Evolutionary conservation across 2,329 filamentous ascomycete species (phyloP), one percentile per base, ranked within the genome.

Genomic region (Emergomyces africanus): DNA sequence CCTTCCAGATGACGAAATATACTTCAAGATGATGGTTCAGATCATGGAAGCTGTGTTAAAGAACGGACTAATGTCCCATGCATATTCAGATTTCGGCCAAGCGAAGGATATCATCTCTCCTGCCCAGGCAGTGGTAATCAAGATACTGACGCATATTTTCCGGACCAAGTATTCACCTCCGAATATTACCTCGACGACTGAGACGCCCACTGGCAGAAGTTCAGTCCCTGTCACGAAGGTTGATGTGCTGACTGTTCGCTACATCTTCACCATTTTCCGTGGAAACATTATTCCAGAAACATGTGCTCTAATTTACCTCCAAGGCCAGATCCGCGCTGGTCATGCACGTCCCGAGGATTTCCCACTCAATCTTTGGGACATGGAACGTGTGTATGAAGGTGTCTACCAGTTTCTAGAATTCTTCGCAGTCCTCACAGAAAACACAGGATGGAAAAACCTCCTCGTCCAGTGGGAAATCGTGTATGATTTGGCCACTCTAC

Each of bases 101-200:
- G 87, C 89, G 10, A 96, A 96, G 72, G 92, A 96, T 68, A 96
- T 96, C 62, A 95, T 96, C 57, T 96, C 90, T 12, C 92, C 92
- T 0, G 91, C 91, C 1, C 92, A 97, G 73, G 94, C 91, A 0
- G 90, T 96, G 28, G 85, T 97, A 37, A 84, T 97, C 67, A 90
- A 95, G 62, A 83, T 96, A 8, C 82, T 96, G 62, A 95, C 89
- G 41, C 89, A 91, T 70, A 91, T 96, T 72, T 94, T 95, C 74
- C 84, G 90, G 48, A 80, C 82, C 28, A 81, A 78, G 63, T 78
- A 79, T 68, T 78, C 75, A 2, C 72, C 81, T 68, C 69, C 76
- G 63, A 65, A 74, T 64, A 60, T 75, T 66, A 61, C 75, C 70
- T 65, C 82, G 74, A 67, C 70, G 0, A 66, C 68, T 71, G 61